phyloP scores from a whole-genome alignment of 371 early-diverging fungal genomes.

The Saksenaea oblongispora region DNA sequence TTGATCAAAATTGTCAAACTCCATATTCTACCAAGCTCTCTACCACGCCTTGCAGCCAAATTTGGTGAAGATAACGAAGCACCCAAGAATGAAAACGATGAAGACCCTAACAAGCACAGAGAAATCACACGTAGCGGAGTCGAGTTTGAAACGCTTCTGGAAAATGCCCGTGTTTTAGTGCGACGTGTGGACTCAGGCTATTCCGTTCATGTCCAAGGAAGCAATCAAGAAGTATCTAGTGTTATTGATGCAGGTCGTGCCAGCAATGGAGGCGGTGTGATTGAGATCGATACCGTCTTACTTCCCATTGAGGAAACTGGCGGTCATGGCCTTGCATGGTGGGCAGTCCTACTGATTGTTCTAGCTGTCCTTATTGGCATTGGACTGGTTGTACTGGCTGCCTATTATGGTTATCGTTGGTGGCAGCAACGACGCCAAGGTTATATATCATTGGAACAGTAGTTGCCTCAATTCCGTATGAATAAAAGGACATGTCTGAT shows the following conservation, averaged over 20 bases:
- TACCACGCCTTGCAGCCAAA: conserved; percentile 28
- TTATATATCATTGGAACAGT: conserved; percentile 19
- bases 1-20: conserved; percentile 45
- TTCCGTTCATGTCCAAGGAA: conserved; percentile 31
- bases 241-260: conserved; percentile 34
- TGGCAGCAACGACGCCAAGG: conserved; percentile 28
- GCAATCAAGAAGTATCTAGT: conserved; percentile 22
- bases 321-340: conserved; percentile 19
- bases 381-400: conserved; percentile 11
- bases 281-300: conserved; percentile 41
- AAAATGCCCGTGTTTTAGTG: conserved; percentile 26
- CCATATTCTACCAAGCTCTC: conserved; percentile 50
- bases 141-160: conserved; percentile 34
- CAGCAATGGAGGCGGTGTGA: conserved; percentile 40
- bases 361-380: conserved; percentile 11
- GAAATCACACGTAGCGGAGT: conserved; percentile 15
- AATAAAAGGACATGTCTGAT: background rate
- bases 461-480: background rate
- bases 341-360: conserved; percentile 23
- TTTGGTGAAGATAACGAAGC: background rate
- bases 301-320: conserved; percentile 15
- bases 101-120: conserved; percentile 5
- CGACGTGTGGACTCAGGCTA: conserved; percentile 20
- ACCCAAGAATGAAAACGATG: conserved; percentile 5
- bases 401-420: conserved; percentile 26